Conservation (phyloP, 1,284 basidiomycete species). For the Moesziomyces sp. region DNA sequence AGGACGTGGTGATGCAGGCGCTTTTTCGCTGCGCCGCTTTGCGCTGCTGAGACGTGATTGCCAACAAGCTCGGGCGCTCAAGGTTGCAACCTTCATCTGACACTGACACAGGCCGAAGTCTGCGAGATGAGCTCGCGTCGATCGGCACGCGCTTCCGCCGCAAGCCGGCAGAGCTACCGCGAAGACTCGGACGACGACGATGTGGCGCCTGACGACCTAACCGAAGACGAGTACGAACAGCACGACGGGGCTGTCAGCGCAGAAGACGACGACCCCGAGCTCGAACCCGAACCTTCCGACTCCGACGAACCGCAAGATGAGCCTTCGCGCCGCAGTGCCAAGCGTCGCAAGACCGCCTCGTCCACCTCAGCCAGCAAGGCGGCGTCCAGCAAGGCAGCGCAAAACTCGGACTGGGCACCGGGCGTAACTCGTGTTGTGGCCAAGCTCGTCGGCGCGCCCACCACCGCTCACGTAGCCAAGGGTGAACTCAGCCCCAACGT, state of each 20-base stretch:
- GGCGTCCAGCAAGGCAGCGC: not conserved
- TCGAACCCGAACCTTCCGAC: not conserved
- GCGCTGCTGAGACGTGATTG: too few relatives aligned
- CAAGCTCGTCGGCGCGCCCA: slow-evolving; percentile 33
- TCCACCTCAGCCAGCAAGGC: not conserved
- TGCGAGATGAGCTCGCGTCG: slow-evolving; percentile 26
- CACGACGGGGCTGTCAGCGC: slow-evolving; percentile 9
- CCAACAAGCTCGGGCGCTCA: too few relatives aligned
- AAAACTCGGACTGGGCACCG: slow-evolving; percentile 13
- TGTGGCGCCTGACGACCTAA: slow-evolving; percentile 5
- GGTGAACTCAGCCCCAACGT: slow-evolving; percentile 87
- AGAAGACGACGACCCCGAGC: slow-evolving; percentile 5
- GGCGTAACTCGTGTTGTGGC: slow-evolving; percentile 33
- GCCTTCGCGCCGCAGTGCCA: slow-evolving; percentile 2
- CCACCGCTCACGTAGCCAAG: slow-evolving; percentile 73
- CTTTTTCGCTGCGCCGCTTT: too few relatives aligned
- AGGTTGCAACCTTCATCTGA: too few relatives aligned
- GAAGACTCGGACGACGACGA: slow-evolving; percentile 27
- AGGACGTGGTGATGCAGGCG: too few relatives aligned
- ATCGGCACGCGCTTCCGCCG: slow-evolving; percentile 23
- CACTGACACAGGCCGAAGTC: not conserved
- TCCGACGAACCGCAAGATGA: not conserved
- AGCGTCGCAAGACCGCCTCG: slow-evolving; percentile 15
- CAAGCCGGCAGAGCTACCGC: slow-evolving; percentile 31
- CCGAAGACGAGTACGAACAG: slow-evolving; percentile 35